Base-by-base conservation (phyloP, 768 basidiomycete species). In the Mycena rebaudengoi region DNA sequence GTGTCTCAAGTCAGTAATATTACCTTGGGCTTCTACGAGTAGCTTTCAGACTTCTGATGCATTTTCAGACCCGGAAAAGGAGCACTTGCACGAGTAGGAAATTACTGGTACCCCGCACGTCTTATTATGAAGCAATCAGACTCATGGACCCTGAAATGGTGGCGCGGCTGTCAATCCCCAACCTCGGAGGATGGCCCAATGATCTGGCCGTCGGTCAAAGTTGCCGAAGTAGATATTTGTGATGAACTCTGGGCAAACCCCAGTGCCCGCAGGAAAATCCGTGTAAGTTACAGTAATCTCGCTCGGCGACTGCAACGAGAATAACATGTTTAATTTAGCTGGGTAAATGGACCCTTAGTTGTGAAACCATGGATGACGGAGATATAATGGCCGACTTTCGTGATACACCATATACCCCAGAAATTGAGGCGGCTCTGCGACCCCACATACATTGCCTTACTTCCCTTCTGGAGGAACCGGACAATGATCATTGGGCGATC, bases 161-260 rank as follows among this genome's bases (percentile, higher is more conserved):
- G 54, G 54, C 54, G 54, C 1, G 41, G 41, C 1, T 44, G 45
- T 25, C 20, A 54, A 4, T 54, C 16, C 25, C 2, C n/a, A 3
- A 39, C 11, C 8, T 18, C 41, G 11, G 21, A 11, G 12, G 10
- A 12, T 4, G n/a, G n/a, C n/a, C n/a, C n/a, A n/a, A n/a, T n/a
- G n/a, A n/a, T n/a, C n/a, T n/a, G n/a, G n/a, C 40, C 53, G 0
- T 20, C 28, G 1, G 13, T 7, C 21, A 52, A 21, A 10, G 35
- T 52, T 7, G 4, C 50, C 3, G 33, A 52, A 16, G 7, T 23
- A 1, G 40, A 54, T 32, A 11, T 54, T 20, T 41, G 53, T 3
- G 53, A 54, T 30, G 53, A 54, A 21, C 40, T 54, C 2, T 54
- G 53, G 53, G 53, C 53, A 7, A 43, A 54, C 23, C 16, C 53